These are phyloP conservation scores for Phytophthora rubi DNA, from an alignment of 352 stramenopile species.

Conservation along the genomic window DNA sequence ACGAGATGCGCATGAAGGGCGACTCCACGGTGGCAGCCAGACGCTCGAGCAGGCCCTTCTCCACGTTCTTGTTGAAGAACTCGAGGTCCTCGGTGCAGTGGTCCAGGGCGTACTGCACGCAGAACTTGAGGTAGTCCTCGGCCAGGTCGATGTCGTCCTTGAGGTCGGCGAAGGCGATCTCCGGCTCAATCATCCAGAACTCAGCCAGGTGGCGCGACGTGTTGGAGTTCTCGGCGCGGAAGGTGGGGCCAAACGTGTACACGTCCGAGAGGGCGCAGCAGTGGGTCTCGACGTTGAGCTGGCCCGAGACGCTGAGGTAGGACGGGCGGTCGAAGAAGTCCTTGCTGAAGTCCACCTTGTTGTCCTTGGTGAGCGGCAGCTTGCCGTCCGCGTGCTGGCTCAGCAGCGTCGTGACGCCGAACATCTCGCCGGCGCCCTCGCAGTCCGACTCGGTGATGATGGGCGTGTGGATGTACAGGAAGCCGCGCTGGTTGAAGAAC, in stretches of 20 bases:
- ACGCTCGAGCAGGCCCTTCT: slow-evolving; percentile 88
- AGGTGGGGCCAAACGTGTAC: slow-evolving; percentile 99
- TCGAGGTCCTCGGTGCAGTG: slow-evolving; percentile 93
- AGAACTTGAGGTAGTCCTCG: slow-evolving; percentile 97
- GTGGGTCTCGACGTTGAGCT: slow-evolving; percentile 97
- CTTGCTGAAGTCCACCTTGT: slow-evolving; percentile 90
- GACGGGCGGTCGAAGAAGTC: slow-evolving; percentile 92
- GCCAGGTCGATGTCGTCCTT: slow-evolving; percentile 95
- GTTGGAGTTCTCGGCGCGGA: slow-evolving; percentile 99
- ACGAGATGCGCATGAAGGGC: slow-evolving; percentile 88
- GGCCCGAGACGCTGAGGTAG: slow-evolving; percentile 96
- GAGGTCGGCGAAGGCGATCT: slow-evolving; percentile 91
- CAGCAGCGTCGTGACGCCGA: slow-evolving; percentile 94
- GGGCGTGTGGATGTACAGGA: slow-evolving; percentile 96
- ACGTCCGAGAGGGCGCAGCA: slow-evolving; percentile 87
- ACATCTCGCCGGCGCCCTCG: slow-evolving; percentile 98
- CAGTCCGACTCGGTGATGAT: slow-evolving; percentile 97
- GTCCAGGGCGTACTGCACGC: slow-evolving; percentile 92
- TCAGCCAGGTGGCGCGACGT: slow-evolving; percentile 97
- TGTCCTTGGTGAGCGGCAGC: slow-evolving; percentile 60
- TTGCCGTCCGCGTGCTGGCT: slow-evolving; percentile 80
- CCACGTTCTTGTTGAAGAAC: slow-evolving; percentile 95
- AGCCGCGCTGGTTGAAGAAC: slow-evolving; percentile 94
- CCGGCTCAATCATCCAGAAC: slow-evolving; percentile 99
- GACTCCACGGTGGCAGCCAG: slow-evolving; percentile 54